Conservation (phyloP, 2,329 filamentous ascomycete species). For the Neoscytalidium dimidiatum region DNA sequence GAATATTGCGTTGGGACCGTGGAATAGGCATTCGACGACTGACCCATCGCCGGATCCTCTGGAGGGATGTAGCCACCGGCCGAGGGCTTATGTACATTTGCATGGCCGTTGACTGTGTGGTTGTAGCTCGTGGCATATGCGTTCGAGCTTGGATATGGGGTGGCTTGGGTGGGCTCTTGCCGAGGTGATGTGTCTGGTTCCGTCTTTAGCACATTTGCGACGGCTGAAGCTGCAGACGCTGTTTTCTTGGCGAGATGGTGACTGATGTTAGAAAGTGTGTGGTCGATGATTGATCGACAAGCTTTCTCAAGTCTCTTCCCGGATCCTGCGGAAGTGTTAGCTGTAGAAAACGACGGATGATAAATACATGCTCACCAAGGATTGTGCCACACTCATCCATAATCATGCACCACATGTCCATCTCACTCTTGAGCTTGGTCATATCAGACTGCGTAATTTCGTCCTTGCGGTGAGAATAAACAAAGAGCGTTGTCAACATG, state of each 20-base stretch:
- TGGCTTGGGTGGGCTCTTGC: conserved; percentile 24
- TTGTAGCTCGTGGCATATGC: conserved; percentile 4
- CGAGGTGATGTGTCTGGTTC: conserved; percentile 25
- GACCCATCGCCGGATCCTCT: conserved; percentile 16
- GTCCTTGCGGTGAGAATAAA: conserved; percentile 67
- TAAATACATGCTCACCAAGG: conserved; percentile 58
- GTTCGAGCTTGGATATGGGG: conserved; percentile 18
- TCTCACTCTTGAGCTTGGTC: conserved; percentile 63
- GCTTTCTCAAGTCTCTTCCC: conserved; percentile 50
- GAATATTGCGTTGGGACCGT: conserved; percentile 26
- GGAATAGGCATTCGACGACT: conserved; percentile 28
- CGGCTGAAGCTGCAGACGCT: conserved; percentile 46
- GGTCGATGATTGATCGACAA: conserved; percentile 52
- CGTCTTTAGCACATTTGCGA: conserved; percentile 27
- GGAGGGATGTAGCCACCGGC: background rate
- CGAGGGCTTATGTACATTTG: background rate
- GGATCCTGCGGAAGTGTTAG: conserved; percentile 40
- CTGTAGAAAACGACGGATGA: background rate
- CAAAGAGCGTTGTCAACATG: conserved; percentile 71
- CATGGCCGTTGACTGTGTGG: background rate
- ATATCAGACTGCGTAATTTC: conserved; percentile 62
- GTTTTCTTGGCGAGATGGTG: conserved; percentile 46
- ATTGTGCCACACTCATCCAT: conserved; percentile 66
- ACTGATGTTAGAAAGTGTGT: conserved; percentile 50
- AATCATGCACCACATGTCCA: conserved; percentile 69